Evolutionary conservation across 495 filamentous ascomycete genomes (phyloP).

Genomic region (Neohortaea acidophila): DNA sequence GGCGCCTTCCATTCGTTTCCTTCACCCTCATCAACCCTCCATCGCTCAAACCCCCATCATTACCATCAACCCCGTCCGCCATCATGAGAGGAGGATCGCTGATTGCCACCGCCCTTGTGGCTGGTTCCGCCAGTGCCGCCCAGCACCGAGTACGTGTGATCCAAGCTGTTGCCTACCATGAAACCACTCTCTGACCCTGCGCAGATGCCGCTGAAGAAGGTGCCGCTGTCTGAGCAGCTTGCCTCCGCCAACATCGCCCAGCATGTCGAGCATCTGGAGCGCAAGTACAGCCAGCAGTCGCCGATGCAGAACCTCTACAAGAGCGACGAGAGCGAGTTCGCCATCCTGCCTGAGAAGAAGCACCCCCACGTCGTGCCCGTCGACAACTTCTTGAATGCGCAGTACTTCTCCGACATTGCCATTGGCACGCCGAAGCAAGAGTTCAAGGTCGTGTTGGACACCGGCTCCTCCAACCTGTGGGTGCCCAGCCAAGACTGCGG

Average conservation of each 20-base stretch:
- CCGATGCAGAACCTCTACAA: constrained; percentile 57
- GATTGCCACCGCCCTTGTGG: constrained; percentile 1
- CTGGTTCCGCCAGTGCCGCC: constrained; percentile 6
- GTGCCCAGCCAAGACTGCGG: constrained; percentile 81
- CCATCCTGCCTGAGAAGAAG: constrained; percentile 47
- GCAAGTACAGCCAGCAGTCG: constrained; percentile 86
- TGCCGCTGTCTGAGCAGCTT: constrained; percentile 81
- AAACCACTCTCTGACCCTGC: constrained; percentile 3
- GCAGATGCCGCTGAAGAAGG: constrained; percentile 80
- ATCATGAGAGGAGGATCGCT: constrained; percentile 6
- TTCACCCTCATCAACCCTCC: too few species aligned
- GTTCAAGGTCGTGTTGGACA: constrained; percentile 98
- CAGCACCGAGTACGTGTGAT: constrained; percentile 15
- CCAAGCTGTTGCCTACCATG: not conserved
- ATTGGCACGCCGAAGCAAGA: constrained; percentile 82
- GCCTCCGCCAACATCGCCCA: constrained; percentile 60
- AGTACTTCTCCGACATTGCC: constrained; percentile 95
- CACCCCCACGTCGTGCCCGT: constrained; percentile 72
- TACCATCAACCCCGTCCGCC: not conserved
- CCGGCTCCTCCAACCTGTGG: constrained; percentile 98
- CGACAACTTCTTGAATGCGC: constrained; percentile 95
- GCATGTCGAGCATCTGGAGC: constrained; percentile 66
- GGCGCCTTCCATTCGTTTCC: too few species aligned
- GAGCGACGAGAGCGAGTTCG: constrained; percentile 33
- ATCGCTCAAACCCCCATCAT: too few species aligned